phyloP scores from a whole-genome alignment of 495 filamentous ascomycete genomes.

The Penicillium maclennaniae region DNA sequence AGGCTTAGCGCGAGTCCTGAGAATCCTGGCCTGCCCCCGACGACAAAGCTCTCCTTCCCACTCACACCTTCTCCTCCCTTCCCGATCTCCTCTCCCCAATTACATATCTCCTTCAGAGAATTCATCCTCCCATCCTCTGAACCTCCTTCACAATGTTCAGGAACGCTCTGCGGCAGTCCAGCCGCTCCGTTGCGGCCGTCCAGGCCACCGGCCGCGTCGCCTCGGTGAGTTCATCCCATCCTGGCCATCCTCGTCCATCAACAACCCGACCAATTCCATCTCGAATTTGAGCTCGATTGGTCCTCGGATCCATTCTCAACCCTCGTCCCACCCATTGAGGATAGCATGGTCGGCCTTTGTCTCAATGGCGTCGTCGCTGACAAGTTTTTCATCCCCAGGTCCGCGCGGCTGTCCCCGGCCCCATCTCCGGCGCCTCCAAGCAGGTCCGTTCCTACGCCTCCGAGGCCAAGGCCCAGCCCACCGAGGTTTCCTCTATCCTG shows the following conservation, averaged over 20 bases:
- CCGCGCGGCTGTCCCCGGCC: conserved; percentile 79
- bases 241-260: conserved; percentile 33
- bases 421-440: conserved; percentile 65
- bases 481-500: conserved; percentile 98
- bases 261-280: conserved; percentile 33
- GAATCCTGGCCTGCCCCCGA: conserved; percentile 46
- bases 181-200: conserved; percentile 87
- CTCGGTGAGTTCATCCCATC: conserved; percentile 70
- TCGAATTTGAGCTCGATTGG: conserved; percentile 39
- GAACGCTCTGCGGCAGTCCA: conserved; percentile 93
- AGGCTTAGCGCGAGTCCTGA: conserved; percentile 46
- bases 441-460: conserved; percentile 86
- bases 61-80: conserved; percentile 44
- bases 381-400: conserved; percentile 57
- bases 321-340: conserved; percentile 22
- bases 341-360: conserved; percentile 30
- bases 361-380: conserved; percentile 30
- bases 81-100: conserved; percentile 46
- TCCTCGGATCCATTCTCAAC: conserved; percentile 28
- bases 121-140: conserved; percentile 46
- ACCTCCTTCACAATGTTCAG: conserved; percentile 80
- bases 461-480: conserved; percentile 92
- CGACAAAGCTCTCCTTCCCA: conserved; percentile 55
- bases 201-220: conserved; percentile 85
- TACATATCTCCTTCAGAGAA: conserved; percentile 50